Base-by-base conservation (phyloP, 306 rosid species). In the Sesbania bispinosa region DNA sequence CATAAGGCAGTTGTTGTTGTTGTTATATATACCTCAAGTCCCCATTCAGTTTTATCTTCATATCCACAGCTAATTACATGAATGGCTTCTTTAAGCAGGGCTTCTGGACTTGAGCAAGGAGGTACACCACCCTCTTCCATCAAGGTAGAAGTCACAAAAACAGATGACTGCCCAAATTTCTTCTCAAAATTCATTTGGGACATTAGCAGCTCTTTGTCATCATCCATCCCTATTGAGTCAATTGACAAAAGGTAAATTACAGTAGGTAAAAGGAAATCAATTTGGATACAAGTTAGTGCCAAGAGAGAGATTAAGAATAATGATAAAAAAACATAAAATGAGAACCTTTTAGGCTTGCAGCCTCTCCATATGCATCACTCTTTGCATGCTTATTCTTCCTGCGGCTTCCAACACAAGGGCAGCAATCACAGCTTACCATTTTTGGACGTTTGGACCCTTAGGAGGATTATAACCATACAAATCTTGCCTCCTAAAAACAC, bases 31-130 rank as follows among this genome's bases (percentile, higher is more conserved):
- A 62, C 97, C 97, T n/a, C n/a, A n/a, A n/a, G n/a, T n/a, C n/a
- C n/a, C n/a, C n/a, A n/a, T n/a, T n/a, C n/a, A n/a, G n/a, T 91
- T 82, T 88, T 91, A 81, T 91, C 97, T 85, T 91, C 97, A 59
- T 91, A 91, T 30, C 96, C 96, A 58, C 96, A 87, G 69, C 96
- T 88, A 58, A 90, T 90, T 7, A 88, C 93, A 27, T 88, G 96
- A 79, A 90, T 90, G 50, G 93, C 96, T 84, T 90, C 96, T 77
- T 90, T 90, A 53, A 85, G 91, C 68, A 82, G 76, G 20, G 84
- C 77, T n/a, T 91, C 93, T 20, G 93, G 96, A 73, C 96, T 80
- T 3, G 93, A 88, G 11, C 91, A 90, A 77, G 96, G 93, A 60
- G 91, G 96, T 36, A 90, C 96, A 54, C 93, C 93, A 6, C 96